Conservation (phyloP, 106 monocot genomes). For the Dendrobium huoshanense region DNA sequence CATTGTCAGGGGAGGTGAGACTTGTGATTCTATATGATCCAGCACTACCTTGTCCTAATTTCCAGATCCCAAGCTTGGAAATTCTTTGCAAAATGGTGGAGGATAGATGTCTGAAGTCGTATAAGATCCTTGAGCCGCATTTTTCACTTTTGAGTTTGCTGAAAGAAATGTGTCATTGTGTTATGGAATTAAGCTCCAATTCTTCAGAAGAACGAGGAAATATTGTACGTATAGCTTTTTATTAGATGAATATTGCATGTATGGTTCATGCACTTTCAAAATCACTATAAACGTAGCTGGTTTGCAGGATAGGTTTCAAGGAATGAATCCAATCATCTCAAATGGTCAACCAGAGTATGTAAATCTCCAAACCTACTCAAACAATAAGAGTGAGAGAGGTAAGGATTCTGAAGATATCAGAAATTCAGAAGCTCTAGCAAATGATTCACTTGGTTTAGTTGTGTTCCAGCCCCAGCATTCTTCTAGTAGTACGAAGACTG, state of each 20-base stretch:
- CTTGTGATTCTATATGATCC: not conserved
- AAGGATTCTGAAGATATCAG: not conserved
- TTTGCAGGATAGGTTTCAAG: not conserved
- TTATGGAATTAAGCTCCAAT: not conserved
- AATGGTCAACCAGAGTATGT: not conserved
- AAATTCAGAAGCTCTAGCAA: not conserved
- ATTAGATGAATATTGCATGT: not conserved
- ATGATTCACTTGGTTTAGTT: conserved; percentile 20
- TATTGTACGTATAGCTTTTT: not conserved
- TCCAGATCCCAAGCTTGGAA: not conserved
- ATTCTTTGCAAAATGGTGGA: not conserved
- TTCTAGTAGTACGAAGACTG: conserved; percentile 20
- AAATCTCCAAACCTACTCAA: not conserved
- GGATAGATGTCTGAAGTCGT: conserved; percentile 1
- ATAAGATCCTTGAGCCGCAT: not conserved
- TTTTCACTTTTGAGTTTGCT: not conserved
- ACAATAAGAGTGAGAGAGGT: not conserved
- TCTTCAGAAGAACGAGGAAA: not conserved
- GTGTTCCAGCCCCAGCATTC: conserved; percentile 15
- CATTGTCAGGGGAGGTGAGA: not conserved
- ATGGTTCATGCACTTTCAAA: not conserved
- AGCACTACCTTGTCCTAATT: not conserved
- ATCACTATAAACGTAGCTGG: not conserved
- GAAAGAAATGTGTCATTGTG: conserved; percentile 4
- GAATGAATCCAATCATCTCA: not conserved